phyloP scores from a whole-genome alignment of 179 eudicot species.

The Nepenthes alata region DNA sequence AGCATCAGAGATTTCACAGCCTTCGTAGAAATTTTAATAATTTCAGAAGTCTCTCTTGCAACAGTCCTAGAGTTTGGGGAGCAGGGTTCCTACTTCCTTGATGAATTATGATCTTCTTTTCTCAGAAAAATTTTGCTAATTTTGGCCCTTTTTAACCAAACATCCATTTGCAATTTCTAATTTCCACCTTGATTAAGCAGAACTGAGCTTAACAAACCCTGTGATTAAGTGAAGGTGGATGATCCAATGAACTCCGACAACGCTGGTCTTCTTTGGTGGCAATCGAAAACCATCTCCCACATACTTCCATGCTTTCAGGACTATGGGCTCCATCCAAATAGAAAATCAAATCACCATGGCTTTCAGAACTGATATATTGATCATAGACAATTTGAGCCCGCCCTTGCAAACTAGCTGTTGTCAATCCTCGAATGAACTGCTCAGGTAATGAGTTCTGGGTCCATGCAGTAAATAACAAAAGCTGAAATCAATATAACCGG shows the following conservation, averaged over 20 bases:
- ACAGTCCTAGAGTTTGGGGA: too few relatives aligned
- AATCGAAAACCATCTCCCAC: constrained; percentile 80
- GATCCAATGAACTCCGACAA: constrained; percentile 12
- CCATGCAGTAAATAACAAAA: constrained; percentile 12
- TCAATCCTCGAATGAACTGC: constrained; percentile 70
- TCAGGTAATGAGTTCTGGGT: constrained; percentile 67
- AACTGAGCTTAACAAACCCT: constrained; percentile 6
- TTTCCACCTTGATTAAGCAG: background rate
- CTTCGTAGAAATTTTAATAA: too few relatives aligned
- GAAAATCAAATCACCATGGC: constrained; percentile 60
- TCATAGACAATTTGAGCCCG: constrained; percentile 86
- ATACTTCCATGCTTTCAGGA: constrained; percentile 99
- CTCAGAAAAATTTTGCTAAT: too few relatives aligned
- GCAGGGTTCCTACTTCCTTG: too few relatives aligned
- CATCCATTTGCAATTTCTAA: background rate
- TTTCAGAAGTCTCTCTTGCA: too few relatives aligned
- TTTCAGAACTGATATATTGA: constrained; percentile 35
- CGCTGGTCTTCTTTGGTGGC: constrained; percentile 43
- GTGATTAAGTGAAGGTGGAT: constrained; percentile 16
- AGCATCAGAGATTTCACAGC: too few relatives aligned
- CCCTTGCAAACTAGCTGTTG: constrained; percentile 75
- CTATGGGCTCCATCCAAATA: constrained; percentile 98
- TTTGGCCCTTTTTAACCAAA: background rate
- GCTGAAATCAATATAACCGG: constrained; percentile 1
- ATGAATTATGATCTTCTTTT: too few relatives aligned